Evolutionary conservation across 2,329 filamentous ascomycete genomes (phyloP), one percentile per base, ranked within the genome.

Genomic region (Zymoseptoria ardabiliae): DNA sequence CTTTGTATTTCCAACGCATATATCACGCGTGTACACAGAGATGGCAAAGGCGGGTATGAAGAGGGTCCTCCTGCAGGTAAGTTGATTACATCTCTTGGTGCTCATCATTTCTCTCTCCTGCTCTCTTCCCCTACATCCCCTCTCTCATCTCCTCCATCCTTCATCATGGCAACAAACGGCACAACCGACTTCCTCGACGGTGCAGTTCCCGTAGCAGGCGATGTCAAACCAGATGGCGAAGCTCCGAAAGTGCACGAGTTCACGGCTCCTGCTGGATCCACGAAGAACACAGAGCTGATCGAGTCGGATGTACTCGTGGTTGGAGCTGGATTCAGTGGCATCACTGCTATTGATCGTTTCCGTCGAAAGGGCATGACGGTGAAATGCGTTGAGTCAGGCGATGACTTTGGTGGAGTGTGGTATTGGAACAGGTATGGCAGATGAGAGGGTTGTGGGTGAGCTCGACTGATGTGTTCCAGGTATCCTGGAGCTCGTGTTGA

Each of bases 401-500:
- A 61, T 10, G 69, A 70, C 41, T 71, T 74, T 55, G 74, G 74
- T 45, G 73, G 73, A 13, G 71, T 73, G 13, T 75, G 73, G 73
- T 69, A 71, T 57, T 74, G 73, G 71, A 73, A 72, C 50, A 63
- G 69, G 55, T 73, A 70, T 58, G 68, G 58, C 35, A 17, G 35
- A n/a, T n/a, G 35, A 45, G 5, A 17, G 35, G 35, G 17, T 45
- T n/a, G 35, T n/a, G 35, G 67, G 75, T 3, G 75, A 75, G 4
- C 69, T 74, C 23, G 75, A 77, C 17, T 77, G 78, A 56, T 74
- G 71, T 1, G 71, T 74, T 78, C 30, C n/a, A 61, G 60, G 53
- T 75, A 75, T 64, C 73, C 69, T n/a, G 73, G 78, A 2, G 78
- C 78, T 7, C 71, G 77, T n/a, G 78, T 80, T 4, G 78, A 80